A percentile compares a stretch with the other conserved stretches of the same genome.
Conservation (phyloP, 805 yeast species). For the Helenozyma rhizophorensis region DNA sequence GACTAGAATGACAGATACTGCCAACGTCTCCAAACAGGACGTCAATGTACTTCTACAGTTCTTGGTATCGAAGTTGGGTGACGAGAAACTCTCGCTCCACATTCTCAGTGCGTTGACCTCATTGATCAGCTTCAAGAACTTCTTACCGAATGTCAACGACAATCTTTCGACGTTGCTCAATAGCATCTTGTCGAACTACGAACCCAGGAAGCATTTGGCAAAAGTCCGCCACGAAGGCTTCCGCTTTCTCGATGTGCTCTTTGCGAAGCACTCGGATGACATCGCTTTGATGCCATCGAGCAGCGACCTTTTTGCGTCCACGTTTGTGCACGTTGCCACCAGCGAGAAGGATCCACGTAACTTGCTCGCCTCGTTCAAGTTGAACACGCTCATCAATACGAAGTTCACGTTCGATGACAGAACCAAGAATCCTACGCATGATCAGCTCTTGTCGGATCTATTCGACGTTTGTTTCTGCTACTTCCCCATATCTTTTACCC, state of each 20-base stretch:
- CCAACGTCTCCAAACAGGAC: slow-evolving; percentile 39
- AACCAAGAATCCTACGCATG: slow-evolving; percentile 26
- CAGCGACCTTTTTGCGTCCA: slow-evolving; percentile 43
- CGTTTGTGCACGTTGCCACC: slow-evolving; percentile 64
- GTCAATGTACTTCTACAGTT: slow-evolving; percentile 52
- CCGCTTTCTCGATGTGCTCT: slow-evolving; percentile 37
- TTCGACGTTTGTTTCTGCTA: slow-evolving; percentile 92
- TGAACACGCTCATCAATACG: slow-evolving; percentile 46
- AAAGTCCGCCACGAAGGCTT: slow-evolving; percentile 59
- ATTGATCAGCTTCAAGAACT: slow-evolving; percentile 49
- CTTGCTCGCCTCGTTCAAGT: slow-evolving; percentile 60
- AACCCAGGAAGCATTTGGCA: slow-evolving; percentile 57
- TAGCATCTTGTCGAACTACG: slow-evolving; percentile 30
- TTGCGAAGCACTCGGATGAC: slow-evolving; percentile 22
- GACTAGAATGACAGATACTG: slow-evolving; percentile 18
- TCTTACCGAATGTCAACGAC: slow-evolving; percentile 25
- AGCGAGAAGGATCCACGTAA: slow-evolving; percentile 97
- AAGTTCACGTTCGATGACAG: slow-evolving; percentile 26
- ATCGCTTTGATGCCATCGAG: slow-evolving; percentile 14
- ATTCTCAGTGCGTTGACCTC: slow-evolving; percentile 52
- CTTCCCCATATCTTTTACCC: slow-evolving; percentile 92
- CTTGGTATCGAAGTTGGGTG: slow-evolving; percentile 63
- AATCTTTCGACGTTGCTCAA: slow-evolving; percentile 35
- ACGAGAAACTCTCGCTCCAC: slow-evolving; percentile 48
- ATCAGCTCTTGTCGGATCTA: slow-evolving; percentile 53